Evolutionary conservation across 495 filamentous ascomycete genomes (phyloP).

Genomic region (Talaromyces stipitatus): DNA sequence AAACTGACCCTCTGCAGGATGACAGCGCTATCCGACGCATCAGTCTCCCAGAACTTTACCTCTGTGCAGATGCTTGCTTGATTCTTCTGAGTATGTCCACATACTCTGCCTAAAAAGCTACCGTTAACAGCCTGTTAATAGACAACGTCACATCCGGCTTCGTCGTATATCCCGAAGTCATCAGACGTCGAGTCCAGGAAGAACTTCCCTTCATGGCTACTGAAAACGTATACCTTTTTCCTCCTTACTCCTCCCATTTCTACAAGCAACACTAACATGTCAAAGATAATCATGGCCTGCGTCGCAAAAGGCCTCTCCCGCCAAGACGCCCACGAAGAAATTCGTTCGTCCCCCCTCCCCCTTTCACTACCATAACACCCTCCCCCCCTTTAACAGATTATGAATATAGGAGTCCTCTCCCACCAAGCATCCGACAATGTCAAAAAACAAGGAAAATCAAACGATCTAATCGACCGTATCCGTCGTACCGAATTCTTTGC

Average conservation of each 20-base stretch:
- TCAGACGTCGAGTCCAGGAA: constrained; percentile 57
- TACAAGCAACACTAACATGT: constrained; percentile 6
- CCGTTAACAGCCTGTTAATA: background rate
- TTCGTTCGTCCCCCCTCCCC: constrained; percentile 28
- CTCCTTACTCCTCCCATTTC: background rate
- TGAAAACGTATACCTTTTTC: constrained; percentile 29
- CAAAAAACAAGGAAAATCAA: constrained; percentile 70
- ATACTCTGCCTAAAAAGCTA: constrained; percentile 56
- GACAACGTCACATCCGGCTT: constrained; percentile 79
- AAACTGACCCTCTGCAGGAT: constrained; percentile 16
- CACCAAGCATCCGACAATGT: constrained; percentile 76
- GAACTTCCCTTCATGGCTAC: constrained; percentile 91
- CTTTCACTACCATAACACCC: no score
- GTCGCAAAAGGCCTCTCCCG: constrained; percentile 66
- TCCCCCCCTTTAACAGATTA: background rate
- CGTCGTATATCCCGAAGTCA: constrained; percentile 79
- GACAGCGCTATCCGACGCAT: constrained; percentile 53
- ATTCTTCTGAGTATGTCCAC: background rate
- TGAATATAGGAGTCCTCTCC: constrained; percentile 50
- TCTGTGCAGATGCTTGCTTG: background rate
- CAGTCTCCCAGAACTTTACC: constrained; percentile 53
- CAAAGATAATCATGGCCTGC: constrained; percentile 77
- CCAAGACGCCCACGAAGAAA: constrained; percentile 89
- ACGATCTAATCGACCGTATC: constrained; percentile 81
- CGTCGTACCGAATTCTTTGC: constrained; percentile 68